phyloP scores from a whole-genome alignment of 2,329 filamentous ascomycete species.

The Cladophialophora chaetospira region DNA sequence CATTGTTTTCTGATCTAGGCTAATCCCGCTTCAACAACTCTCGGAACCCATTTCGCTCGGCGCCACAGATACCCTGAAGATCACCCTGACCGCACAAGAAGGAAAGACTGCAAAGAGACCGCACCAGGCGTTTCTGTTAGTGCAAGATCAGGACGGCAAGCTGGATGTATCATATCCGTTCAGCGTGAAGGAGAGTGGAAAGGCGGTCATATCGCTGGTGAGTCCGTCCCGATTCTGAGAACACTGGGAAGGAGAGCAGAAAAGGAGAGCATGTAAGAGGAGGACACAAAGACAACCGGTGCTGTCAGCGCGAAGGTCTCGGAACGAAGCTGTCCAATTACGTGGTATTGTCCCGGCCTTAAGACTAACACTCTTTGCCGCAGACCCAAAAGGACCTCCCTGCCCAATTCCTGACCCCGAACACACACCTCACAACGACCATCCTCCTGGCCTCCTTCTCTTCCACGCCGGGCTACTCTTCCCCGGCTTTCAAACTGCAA shows the following conservation, averaged over 20 bases:
- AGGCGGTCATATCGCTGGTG: conserved; percentile 83
- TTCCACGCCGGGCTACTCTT: conserved; percentile 65
- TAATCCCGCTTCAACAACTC: conserved; percentile 62
- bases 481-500: conserved; percentile 71
- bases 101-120: conserved; percentile 76
- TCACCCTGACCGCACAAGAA: conserved; percentile 79
- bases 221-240: conserved; percentile 39
- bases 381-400: conserved; percentile 90
- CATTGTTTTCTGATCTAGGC: conserved; percentile 45
- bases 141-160: conserved; percentile 72
- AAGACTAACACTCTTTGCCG: not conserved
- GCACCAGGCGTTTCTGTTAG: conserved; percentile 88
- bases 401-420: conserved; percentile 68
- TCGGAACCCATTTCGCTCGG: conserved; percentile 66
- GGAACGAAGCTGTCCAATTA: no score
- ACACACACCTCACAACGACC: conserved; percentile 70
- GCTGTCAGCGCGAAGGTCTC: no score
- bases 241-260: not conserved
- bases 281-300: not conserved
- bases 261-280: not conserved
- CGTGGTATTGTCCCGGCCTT: no score
- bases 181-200: conserved; percentile 81
- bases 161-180: conserved; percentile 87
- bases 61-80: conserved; percentile 72
- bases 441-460: conserved; percentile 80